A percentile compares a stretch with the other conserved stretches of the same genome.
Evolutionary conservation across 2,329 filamentous ascomycete genomes (phyloP).

Genomic region (Diaporthe aspalathi): DNA sequence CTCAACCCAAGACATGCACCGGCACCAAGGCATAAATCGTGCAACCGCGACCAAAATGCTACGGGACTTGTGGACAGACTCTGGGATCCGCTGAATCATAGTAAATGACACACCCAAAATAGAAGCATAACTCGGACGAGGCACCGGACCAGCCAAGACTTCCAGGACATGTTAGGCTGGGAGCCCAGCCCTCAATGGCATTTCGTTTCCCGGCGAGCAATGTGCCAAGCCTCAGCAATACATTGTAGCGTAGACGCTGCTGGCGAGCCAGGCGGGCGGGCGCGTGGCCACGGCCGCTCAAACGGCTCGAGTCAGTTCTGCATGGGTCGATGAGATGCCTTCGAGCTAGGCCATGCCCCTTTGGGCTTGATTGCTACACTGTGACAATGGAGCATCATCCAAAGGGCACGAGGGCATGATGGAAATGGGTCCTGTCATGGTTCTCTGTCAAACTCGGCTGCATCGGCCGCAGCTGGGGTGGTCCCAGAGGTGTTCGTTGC

Average conservation of each 20-base stretch:
- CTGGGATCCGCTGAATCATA: not conserved
- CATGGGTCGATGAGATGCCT: conserved; percentile 10
- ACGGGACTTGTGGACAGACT: not conserved
- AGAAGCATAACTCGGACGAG: not conserved
- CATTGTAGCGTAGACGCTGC: not conserved
- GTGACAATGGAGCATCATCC: not conserved
- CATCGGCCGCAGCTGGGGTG: conserved; percentile 16
- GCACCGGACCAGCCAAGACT: not conserved
- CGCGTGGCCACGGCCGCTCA: not conserved
- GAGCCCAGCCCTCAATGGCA: not conserved
- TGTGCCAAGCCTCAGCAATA: conserved; percentile 2
- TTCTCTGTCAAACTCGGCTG: conserved; percentile 24
- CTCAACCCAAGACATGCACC: not conserved
- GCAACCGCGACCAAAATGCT: not conserved
- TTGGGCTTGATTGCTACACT: conserved; percentile 4
- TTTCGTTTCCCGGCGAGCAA: not conserved
- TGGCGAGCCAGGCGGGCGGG: not conserved
- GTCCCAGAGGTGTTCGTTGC: not conserved
- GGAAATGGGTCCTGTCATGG: conserved; percentile 13
- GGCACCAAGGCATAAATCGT: not conserved
- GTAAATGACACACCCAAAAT: conserved; percentile 13
- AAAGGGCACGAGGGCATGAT: not conserved
- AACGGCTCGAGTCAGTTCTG: conserved; percentile 25
- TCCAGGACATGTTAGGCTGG: not conserved
- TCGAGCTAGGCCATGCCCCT: conserved; percentile 13